phyloP scores from a whole-genome alignment of 1,284 basidiomycete species.

The Agroathelia rolfsii region DNA sequence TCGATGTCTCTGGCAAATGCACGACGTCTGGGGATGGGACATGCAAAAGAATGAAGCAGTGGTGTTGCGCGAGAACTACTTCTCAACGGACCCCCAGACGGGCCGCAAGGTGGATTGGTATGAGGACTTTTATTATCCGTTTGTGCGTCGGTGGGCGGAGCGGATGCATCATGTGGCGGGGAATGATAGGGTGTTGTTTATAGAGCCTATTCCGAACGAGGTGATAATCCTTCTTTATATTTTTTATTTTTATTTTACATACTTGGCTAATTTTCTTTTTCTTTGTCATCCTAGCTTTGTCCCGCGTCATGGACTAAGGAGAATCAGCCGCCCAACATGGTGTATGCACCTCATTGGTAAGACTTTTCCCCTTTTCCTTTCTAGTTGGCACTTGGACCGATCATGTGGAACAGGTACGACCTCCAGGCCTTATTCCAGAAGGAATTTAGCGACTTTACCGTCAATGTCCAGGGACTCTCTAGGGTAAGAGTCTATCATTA shows the following conservation, averaged over 20 bases:
- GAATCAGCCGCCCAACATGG: constrained; percentile 60
- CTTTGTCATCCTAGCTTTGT: constrained; percentile 54
- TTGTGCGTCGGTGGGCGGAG: constrained; percentile 64
- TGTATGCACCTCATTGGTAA: constrained; percentile 87
- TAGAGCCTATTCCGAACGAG: constrained; percentile 88
- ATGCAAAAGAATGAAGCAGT: constrained; percentile 57
- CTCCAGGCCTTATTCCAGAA: constrained; percentile 79
- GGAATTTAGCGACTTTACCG: constrained; percentile 70
- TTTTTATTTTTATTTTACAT: background rate
- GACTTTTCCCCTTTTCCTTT: constrained; percentile 11
- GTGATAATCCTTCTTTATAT: constrained; percentile 31
- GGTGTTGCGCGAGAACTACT: constrained; percentile 82
- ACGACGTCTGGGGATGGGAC: constrained; percentile 93
- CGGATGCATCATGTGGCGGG: constrained; percentile 44
- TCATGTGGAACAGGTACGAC: constrained; percentile 65
- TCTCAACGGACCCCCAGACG: constrained; percentile 56
- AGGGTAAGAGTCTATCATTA: constrained; percentile 37
- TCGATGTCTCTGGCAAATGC: constrained; percentile 80
- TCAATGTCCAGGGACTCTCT: constrained; percentile 85
- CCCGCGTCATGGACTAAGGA: constrained; percentile 65
- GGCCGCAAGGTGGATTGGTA: constrained; percentile 74
- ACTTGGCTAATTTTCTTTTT: background rate
- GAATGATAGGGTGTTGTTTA: constrained; percentile 61
- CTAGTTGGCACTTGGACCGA: too few species aligned
- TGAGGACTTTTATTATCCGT: constrained; percentile 78